Evolutionary conservation across 2,329 filamentous ascomycete genomes (phyloP).

Genomic region (Trichophyton rubrum): DNA sequence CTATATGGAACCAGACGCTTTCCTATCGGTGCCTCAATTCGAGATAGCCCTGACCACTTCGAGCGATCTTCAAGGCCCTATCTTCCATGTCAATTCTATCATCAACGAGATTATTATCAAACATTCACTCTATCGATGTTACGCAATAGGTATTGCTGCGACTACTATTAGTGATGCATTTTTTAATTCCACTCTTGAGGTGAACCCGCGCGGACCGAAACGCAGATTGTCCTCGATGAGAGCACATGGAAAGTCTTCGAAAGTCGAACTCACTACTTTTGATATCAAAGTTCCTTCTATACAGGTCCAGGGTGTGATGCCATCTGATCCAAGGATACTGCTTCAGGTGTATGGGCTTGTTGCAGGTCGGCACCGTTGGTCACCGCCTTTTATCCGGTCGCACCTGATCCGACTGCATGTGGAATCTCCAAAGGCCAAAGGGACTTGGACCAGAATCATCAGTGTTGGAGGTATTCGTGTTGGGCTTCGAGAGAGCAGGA

Average conservation of each 20-base stretch:
- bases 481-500: slow-evolving; percentile 65
- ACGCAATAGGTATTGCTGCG: slow-evolving; percentile 69
- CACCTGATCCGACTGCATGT: slow-evolving; percentile 76
- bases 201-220: neutral
- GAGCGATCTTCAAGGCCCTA: slow-evolving; percentile 73
- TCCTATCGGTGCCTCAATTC: slow-evolving; percentile 72
- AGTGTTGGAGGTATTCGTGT: slow-evolving; percentile 70
- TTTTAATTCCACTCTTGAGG: neutral
- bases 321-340: slow-evolving; percentile 82
- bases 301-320: slow-evolving; percentile 80
- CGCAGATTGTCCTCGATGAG: neutral
- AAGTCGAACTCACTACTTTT: slow-evolving; percentile 59
- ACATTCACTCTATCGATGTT: slow-evolving; percentile 90
- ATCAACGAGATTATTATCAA: slow-evolving; percentile 68
- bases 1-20: slow-evolving; percentile 71
- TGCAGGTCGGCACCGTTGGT: slow-evolving; percentile 74
- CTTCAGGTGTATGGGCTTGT: slow-evolving; percentile 75
- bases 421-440: slow-evolving; percentile 68
- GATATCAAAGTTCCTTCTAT: slow-evolving; percentile 72
- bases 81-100: slow-evolving; percentile 76
- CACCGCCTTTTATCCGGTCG: slow-evolving; percentile 65
- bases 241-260: slow-evolving; percentile 14
- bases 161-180: slow-evolving; percentile 64
- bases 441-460: slow-evolving; percentile 74
- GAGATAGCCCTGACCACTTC: slow-evolving; percentile 75